Conservation (phyloP, 2,329 filamentous ascomycete species). For the Cercospora citrullina region DNA sequence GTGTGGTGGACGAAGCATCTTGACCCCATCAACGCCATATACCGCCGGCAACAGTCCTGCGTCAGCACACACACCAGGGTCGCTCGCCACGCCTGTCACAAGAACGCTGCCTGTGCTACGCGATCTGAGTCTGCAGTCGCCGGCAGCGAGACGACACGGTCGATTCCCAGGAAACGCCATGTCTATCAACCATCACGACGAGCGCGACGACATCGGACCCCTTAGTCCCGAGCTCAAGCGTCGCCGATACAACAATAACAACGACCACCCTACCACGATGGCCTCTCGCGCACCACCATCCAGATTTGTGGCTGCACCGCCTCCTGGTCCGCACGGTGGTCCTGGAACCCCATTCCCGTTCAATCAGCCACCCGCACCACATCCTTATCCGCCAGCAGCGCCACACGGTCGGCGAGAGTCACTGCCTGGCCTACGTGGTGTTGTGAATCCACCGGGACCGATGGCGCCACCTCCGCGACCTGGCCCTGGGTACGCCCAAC, state of each 20-base stretch:
- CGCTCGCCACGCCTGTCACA: constrained; percentile 38
- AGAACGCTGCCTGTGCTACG: constrained; percentile 40
- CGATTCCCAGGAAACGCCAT: constrained; percentile 34
- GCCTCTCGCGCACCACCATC: constrained; percentile 40
- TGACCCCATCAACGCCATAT: constrained; percentile 61
- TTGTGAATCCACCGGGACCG: constrained; percentile 37
- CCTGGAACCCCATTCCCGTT: constrained; percentile 45
- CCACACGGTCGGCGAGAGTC: constrained; percentile 41
- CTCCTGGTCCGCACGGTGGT: constrained; percentile 23
- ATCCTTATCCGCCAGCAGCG: constrained; percentile 44
- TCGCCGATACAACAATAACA: constrained; percentile 56
- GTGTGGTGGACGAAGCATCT: constrained; percentile 69
- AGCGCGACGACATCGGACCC: constrained; percentile 47
- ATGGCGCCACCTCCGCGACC: constrained; percentile 60
- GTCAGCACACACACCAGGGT: constrained; percentile 36
- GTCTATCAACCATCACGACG: constrained; percentile 36
- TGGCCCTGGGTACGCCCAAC: constrained; percentile 38
- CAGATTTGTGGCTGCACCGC: constrained; percentile 30
- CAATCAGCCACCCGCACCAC: constrained; percentile 42
- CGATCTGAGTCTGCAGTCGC: constrained; percentile 40
- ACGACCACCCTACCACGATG: constrained; percentile 43
- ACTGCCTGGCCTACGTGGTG: constrained; percentile 42
- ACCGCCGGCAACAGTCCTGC: constrained; percentile 32
- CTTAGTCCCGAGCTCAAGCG: constrained; percentile 61
- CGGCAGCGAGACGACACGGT: constrained; percentile 32